Percentiles rank a stretch among this genome's conserved stretches.
Conservation (phyloP, 108 stramenopile species). For the Cyclotella distinguenda region DNA sequence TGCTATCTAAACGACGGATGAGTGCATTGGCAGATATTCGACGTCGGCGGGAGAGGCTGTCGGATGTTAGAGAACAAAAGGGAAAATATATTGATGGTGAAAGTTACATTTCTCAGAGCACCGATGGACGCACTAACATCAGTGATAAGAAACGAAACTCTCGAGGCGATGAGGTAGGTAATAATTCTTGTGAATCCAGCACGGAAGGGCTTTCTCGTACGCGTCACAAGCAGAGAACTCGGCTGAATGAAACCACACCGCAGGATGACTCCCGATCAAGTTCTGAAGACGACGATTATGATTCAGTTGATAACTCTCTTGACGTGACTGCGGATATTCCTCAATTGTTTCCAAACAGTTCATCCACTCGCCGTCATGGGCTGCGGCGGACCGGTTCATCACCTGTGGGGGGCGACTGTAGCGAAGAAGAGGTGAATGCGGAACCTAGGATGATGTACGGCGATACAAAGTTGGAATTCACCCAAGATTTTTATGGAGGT, state of each 20-base stretch:
- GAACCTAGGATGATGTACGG: slow-evolving; percentile 53
- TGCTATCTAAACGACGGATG: slow-evolving; percentile 8
- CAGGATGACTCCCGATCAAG: slow-evolving; percentile 5
- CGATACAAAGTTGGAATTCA: slow-evolving; percentile 37
- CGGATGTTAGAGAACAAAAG: slow-evolving; percentile 9
- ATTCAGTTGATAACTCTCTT: slow-evolving; percentile 26
- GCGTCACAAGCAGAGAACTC: slow-evolving; percentile 8
- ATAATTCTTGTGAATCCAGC: neutral
- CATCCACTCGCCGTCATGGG: slow-evolving; percentile 28
- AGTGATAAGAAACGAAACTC: slow-evolving; percentile 5
- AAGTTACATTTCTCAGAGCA: slow-evolving; percentile 5
- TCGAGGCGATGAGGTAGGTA: neutral
- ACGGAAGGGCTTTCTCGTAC: neutral
- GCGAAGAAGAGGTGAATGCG: slow-evolving; percentile 19
- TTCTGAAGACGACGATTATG: slow-evolving; percentile 26
- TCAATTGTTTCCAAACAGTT: slow-evolving; percentile 23
- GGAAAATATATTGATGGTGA: slow-evolving; percentile 2
- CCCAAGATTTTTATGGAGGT: slow-evolving; percentile 32
- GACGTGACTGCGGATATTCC: slow-evolving; percentile 47
- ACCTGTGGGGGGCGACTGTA: neutral
- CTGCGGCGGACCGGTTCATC: neutral
- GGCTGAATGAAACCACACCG: neutral
- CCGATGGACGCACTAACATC: neutral
- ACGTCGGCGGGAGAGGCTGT: slow-evolving; percentile 17
- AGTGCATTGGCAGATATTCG: slow-evolving; percentile 43